phyloP scores from a whole-genome alignment of 2,329 filamentous ascomycete genomes.

The Aspergillus terreus region DNA sequence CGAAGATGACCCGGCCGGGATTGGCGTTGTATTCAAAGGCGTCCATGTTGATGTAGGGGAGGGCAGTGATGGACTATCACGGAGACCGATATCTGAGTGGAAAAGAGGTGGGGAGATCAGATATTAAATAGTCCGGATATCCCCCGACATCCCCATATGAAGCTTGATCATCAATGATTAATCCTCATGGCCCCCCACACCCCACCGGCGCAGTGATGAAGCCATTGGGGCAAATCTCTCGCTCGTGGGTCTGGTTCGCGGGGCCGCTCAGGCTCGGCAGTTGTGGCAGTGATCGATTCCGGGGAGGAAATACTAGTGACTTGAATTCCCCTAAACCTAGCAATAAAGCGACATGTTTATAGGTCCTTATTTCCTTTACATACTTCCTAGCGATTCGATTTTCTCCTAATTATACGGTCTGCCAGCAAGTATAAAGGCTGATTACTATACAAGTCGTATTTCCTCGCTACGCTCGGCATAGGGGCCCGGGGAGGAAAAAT shows the following conservation, averaged over 20 bases:
- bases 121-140: not conserved
- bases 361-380: no score
- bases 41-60: slow-evolving; percentile 40
- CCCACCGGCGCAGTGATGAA: slow-evolving; percentile 12
- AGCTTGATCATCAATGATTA: slow-evolving; percentile 24
- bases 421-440: no score
- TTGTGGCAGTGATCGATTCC: slow-evolving; percentile 6
- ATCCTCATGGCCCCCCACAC: slow-evolving; percentile 16
- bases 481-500: no score
- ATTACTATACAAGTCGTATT: no score
- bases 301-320: not conserved
- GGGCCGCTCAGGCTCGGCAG: slow-evolving; percentile 6
- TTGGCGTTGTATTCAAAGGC: slow-evolving; percentile 55
- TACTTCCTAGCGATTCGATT: no score
- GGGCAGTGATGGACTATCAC: not conserved
- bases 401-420: no score
- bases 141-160: no score
- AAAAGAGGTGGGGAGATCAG: not conserved
- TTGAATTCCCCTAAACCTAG: no score
- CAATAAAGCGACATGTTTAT: no score
- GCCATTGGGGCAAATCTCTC: slow-evolving; percentile 11
- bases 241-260: slow-evolving; percentile 15
- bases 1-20: slow-evolving; percentile 55
- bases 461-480: no score
- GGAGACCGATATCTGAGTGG: not conserved